phyloP scores from a whole-genome alignment of 83 land plant species.

The Diphasiastrum complanatum region DNA sequence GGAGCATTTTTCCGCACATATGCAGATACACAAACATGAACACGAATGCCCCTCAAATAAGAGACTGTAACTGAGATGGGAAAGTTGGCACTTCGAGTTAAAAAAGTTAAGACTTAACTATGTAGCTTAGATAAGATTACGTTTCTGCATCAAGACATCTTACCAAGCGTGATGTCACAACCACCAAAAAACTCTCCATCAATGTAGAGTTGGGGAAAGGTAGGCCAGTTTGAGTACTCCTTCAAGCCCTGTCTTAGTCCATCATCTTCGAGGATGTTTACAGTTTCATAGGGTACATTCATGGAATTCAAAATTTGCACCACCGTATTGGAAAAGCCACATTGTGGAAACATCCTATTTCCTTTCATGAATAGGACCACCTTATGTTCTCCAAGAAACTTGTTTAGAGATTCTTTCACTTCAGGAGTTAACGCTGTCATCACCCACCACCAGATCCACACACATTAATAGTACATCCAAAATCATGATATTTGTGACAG shows the following conservation, averaged over 20 bases:
- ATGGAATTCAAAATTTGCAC: constrained; percentile 73
- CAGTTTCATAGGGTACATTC: constrained; percentile 81
- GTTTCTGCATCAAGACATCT: no score
- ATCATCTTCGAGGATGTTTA: constrained; percentile 83
- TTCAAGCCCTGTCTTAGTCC: constrained; percentile 78
- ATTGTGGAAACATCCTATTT: constrained; percentile 86
- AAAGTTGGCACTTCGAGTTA: constrained; percentile 1
- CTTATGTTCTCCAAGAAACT: constrained; percentile 67
- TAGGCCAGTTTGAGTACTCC: constrained; percentile 94
- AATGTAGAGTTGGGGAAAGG: constrained; percentile 93
- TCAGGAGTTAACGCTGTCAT: constrained; percentile 69
- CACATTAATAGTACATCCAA: no score
- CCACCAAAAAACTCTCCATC: constrained; percentile 98
- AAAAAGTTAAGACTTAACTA: neutral
- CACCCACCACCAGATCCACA: no score
- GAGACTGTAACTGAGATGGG: no score
- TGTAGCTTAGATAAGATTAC: no score
- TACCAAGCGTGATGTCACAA: constrained; percentile 88
- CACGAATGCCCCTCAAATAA: no score
- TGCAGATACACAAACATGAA: no score
- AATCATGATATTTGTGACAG: no score
- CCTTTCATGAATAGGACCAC: constrained; percentile 97
- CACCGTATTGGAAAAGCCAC: constrained; percentile 92
- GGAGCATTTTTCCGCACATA: no score
- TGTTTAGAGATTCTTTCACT: constrained; percentile 68